A percentile compares a stretch with the other conserved stretches of the same genome.
phyloP scores from a whole-genome alignment of 768 basidiomycete genomes.

The Goffeauzyma gilvescens region DNA sequence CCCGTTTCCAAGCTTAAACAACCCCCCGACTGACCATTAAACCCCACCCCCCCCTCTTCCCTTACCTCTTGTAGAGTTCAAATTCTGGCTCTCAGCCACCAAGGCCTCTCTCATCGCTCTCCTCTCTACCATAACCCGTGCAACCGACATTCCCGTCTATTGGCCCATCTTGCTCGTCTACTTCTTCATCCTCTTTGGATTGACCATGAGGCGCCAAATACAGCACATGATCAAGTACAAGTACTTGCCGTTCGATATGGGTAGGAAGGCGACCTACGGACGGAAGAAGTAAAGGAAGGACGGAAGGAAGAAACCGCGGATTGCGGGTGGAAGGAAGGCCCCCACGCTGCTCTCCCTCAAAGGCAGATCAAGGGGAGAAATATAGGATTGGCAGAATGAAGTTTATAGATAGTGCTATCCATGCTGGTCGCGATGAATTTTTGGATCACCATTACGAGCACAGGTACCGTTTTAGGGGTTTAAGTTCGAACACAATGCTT shows the following conservation, averaged over 20 bases:
- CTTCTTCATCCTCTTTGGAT: conserved; percentile 80
- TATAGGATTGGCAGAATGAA: too few relatives aligned
- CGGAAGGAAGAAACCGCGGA: too few relatives aligned
- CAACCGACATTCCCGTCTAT: conserved; percentile 93
- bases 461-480: too few relatives aligned
- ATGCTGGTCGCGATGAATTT: too few relatives aligned
- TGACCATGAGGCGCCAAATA: conserved; percentile 92
- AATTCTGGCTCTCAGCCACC: conserved; percentile 64
- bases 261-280: conserved; percentile 77
- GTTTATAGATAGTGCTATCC: too few relatives aligned
- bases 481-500: too few relatives aligned
- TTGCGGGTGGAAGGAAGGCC: too few relatives aligned
- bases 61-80: conserved; percentile 25
- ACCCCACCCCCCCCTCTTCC: neutral
- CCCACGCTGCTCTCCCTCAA: too few relatives aligned
- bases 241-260: conserved; percentile 87
- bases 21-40: neutral
- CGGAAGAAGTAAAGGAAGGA: conserved; percentile 20
- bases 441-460: too few relatives aligned
- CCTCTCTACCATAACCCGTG: conserved; percentile 57
- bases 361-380: too few relatives aligned
- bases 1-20: too few relatives aligned
- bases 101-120: conserved; percentile 69
- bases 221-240: conserved; percentile 99
- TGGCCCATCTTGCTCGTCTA: conserved; percentile 98